These are phyloP conservation scores for Phialophora verrucosa DNA, from an alignment of 2,329 filamentous ascomycete genomes.

Conservation along the genomic window DNA sequence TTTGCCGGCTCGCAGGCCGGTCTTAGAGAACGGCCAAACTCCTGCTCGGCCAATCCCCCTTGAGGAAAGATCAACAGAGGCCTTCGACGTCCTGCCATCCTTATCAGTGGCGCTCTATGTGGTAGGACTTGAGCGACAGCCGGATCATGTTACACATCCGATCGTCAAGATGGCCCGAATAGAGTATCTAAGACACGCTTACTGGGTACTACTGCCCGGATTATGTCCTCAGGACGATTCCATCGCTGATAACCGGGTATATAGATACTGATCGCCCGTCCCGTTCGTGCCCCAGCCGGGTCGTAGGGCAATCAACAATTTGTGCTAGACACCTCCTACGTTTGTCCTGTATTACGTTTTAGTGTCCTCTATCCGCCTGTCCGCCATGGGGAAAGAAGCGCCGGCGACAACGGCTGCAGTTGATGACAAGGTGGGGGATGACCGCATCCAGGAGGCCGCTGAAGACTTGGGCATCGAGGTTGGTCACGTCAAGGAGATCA, in stretches of 20 bases:
- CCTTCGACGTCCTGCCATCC: neutral
- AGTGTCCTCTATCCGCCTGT: neutral
- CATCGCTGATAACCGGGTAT: slow-evolving; percentile 6
- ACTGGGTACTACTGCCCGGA: no score
- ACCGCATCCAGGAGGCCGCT: slow-evolving; percentile 6
- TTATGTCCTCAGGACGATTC: neutral
- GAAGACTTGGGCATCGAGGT: slow-evolving; percentile 14
- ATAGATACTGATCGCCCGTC: slow-evolving; percentile 10
- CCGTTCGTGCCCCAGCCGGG: neutral
- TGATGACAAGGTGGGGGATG: neutral
- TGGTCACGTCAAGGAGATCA: slow-evolving; percentile 16
- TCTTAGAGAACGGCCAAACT: slow-evolving; percentile 10
- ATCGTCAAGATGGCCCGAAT: neutral
- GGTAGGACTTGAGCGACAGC: slow-evolving; percentile 13
- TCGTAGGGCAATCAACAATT: neutral
- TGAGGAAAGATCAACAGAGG: slow-evolving; percentile 6
- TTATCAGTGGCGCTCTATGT: slow-evolving; percentile 4
- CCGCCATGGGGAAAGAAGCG: slow-evolving; percentile 10
- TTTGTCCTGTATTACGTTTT: neutral
- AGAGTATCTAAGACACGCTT: neutral
- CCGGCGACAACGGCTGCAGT: slow-evolving; percentile 6
- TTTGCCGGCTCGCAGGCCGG: neutral
- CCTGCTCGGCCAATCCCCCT: neutral
- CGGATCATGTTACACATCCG: neutral
- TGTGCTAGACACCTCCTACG: neutral